phyloP scores from a whole-genome alignment of 2,329 filamentous ascomycete genomes.

The Aspergillus fructus region DNA sequence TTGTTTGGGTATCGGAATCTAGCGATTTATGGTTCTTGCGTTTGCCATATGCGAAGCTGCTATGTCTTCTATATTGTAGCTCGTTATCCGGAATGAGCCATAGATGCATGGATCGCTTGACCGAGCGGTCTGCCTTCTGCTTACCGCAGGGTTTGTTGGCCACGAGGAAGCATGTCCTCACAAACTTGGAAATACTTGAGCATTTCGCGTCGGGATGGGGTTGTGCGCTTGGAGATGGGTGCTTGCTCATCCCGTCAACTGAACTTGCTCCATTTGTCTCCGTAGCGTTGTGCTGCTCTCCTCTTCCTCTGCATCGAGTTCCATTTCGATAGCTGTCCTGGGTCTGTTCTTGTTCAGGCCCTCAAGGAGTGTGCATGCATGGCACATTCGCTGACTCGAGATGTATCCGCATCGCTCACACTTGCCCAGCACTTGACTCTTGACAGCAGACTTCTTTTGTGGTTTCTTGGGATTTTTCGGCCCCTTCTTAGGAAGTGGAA shows the following conservation, averaged over 20 bases:
- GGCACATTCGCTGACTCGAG: conserved; percentile 89
- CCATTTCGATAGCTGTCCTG: conserved; percentile 47
- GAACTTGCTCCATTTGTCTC: conserved; percentile 50
- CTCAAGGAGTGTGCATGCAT: conserved; percentile 87
- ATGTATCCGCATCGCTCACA: conserved; percentile 92
- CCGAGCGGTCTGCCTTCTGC: conserved; percentile 5
- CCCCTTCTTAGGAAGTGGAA: conserved; percentile 23
- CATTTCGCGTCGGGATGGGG: neutral
- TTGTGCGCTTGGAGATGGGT: neutral
- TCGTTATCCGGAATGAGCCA: neutral
- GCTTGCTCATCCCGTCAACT: conserved; percentile 38
- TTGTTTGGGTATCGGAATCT: neutral
- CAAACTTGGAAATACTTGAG: neutral
- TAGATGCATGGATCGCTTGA: neutral
- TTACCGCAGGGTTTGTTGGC: neutral
- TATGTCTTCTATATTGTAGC: neutral
- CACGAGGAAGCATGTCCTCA: neutral
- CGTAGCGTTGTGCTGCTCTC: conserved; percentile 53
- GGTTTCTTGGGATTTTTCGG: conserved; percentile 42
- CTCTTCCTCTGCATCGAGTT: conserved; percentile 48
- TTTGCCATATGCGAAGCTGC: neutral
- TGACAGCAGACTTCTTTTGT: conserved; percentile 30
- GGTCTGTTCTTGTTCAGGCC: conserved; percentile 75
- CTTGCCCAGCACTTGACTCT: conserved; percentile 61
- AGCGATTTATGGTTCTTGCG: neutral